These are phyloP conservation scores for Thalassia testudinum DNA, from an alignment of 116 monocot species.

Conservation along the genomic window DNA sequence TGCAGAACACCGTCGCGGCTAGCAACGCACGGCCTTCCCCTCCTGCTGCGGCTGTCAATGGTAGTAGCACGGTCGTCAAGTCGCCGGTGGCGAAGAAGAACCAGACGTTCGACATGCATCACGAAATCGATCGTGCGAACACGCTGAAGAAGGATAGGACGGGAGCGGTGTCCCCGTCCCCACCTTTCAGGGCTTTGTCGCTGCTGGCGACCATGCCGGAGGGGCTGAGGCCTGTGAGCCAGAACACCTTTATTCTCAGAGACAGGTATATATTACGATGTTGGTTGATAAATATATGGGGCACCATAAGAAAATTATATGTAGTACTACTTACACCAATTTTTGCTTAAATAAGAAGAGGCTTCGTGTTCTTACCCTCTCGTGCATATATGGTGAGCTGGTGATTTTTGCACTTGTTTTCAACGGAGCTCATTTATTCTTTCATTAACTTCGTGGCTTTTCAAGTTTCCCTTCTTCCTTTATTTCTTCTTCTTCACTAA, in stretches of 20 bases:
- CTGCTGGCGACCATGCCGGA: constrained; percentile 10
- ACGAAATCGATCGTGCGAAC: constrained; percentile 12
- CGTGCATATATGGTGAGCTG: no score
- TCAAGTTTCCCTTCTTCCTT: no score
- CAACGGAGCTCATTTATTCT: no score
- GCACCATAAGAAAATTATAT: no score
- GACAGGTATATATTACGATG: no score
- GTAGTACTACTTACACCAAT: no score
- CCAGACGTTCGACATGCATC: constrained; percentile 18
- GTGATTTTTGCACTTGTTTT: no score
- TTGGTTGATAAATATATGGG: no score
- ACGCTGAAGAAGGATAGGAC: neutral
- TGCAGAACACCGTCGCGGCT: constrained; percentile 1
- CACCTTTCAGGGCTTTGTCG: neutral
- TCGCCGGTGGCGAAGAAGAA: constrained; percentile 2
- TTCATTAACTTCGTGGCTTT: no score
- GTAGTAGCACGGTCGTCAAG: neutral
- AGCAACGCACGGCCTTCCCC: neutral
- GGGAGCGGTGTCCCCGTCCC: neutral
- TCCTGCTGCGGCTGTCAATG: neutral
- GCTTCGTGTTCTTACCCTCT: no score
- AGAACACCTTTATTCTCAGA: constrained; percentile 62
- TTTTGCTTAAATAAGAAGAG: no score
- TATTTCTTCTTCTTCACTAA: no score
- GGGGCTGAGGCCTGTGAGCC: constrained; percentile 30